Base-by-base conservation (phyloP, 1,139 yeast species). In the Yamadazyma jaroonii region DNA sequence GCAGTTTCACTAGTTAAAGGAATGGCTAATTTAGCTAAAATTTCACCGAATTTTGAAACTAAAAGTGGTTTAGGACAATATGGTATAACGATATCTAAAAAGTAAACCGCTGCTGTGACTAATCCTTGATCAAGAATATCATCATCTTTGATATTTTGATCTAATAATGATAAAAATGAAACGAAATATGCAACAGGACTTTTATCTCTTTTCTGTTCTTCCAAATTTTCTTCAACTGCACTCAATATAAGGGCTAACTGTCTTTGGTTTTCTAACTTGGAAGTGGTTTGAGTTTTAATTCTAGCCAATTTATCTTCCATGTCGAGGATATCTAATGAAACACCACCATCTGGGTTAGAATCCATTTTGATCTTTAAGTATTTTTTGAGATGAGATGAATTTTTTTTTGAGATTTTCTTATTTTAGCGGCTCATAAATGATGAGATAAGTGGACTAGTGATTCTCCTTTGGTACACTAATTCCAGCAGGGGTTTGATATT, bases 171-270 rank as follows among this genome's bases (percentile, higher is more conserved):
- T 45, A 90, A 65, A 49, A 92, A 84, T 0, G 97, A 85, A 11
- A 89, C 82, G 53, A 89, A 82, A 59, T 92, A 92, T 3, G 90
- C 84, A 11, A 85, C 82, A 25, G 86, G 76, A 2, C 80, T 57
- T 62, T 72, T 53, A 59, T 63, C 74, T 42, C 80, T 78, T 36
- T 78, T 73, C 54, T 85, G 90, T 47, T 84, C 90, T 36, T 74
- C 74, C 37, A 92, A 73, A 49, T 86, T 87, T 50, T 88, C 96
- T 59, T 92, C 98, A 33, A 92, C 92, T 3, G 97, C 96, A 13
- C 84, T 75, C 37, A 92, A 72, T 44, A 90, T 83, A 30, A 88
- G 54, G n/a, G 77, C 75, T 37, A 69, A 60, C 43, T 84, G 89
- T 56, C 84, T 84, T 64, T 89, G 97, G 60, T 88, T 87, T 25